Conservation (phyloP, 768 basidiomycete genomes). For the Rhizopogon roseolus region DNA sequence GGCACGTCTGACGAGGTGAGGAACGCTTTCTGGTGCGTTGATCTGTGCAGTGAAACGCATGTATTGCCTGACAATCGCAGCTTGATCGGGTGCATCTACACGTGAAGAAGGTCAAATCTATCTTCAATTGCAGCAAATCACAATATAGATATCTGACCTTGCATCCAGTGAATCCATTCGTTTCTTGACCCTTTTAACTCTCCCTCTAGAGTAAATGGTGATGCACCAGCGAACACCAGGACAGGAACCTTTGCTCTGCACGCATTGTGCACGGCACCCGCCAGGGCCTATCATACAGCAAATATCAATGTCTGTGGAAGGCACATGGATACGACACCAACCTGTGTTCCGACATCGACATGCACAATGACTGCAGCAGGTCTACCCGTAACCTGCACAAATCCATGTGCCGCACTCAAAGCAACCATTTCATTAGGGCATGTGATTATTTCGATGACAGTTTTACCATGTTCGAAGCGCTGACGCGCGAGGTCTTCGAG, state of each 20-base stretch:
- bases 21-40: slow-evolving; percentile 44
- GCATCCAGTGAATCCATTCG: slow-evolving; percentile 72
- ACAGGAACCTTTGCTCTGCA: slow-evolving; percentile 57
- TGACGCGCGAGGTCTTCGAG: slow-evolving; percentile 66
- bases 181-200: slow-evolving; percentile 63
- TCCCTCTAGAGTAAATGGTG: slow-evolving; percentile 51
- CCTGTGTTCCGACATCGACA: slow-evolving; percentile 69
- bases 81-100: slow-evolving; percentile 66
- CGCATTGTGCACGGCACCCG: slow-evolving; percentile 70
- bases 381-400: slow-evolving; percentile 57
- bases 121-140: no score
- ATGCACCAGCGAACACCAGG: slow-evolving; percentile 68
- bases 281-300: slow-evolving; percentile 42
- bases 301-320: not conserved
- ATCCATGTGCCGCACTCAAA: slow-evolving; percentile 67
- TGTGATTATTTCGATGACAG: slow-evolving; percentile 50
- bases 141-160: slow-evolving; percentile 37
- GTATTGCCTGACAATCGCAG: slow-evolving; percentile 68
- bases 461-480: slow-evolving; percentile 30
- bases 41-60: slow-evolving; percentile 67
- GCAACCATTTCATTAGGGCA: slow-evolving; percentile 79
- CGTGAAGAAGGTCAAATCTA: not conserved
- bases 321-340: slow-evolving; percentile 14
- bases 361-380: slow-evolving; percentile 73
- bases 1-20: slow-evolving; percentile 49